These are phyloP conservation scores for Amaranthus tricolor DNA, from an alignment of 179 eudicot genomes.

Conservation along the genomic window DNA sequence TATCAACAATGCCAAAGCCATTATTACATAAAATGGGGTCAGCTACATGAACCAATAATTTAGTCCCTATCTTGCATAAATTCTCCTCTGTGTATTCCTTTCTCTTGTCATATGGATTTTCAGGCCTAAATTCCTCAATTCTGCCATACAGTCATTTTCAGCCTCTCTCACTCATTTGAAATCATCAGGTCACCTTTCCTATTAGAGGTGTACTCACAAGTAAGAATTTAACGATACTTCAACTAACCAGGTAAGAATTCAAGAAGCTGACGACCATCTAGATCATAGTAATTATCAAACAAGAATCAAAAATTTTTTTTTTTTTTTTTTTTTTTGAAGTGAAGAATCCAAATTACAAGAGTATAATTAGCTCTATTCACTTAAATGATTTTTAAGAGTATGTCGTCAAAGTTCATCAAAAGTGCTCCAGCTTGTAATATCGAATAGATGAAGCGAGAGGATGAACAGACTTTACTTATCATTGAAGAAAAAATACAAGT, in stretches of 20 bases:
- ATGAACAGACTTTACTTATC: conserved; percentile 14
- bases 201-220: background rate
- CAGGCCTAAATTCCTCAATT: no score
- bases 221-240: background rate
- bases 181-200: background rate
- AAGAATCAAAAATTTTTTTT: no score
- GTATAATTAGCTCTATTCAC: conserved; percentile 1
- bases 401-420: conserved; percentile 2
- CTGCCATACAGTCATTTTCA: no score
- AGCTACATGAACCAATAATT: no score
- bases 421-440: conserved; percentile 1
- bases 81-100: no score
- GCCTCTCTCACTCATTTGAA: no score
- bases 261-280: background rate
- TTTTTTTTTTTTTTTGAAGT: no score
- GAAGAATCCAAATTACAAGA: background rate
- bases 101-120: no score
- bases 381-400: background rate
- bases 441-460: conserved; percentile 8
- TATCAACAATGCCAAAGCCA: no score
- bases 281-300: background rate
- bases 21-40: no score
- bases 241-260: conserved; percentile 1
- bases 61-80: no score
- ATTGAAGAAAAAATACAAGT: conserved; percentile 19